phyloP scores from a whole-genome alignment of 2,329 filamentous ascomycete species.

The Waltergamsia citrina region DNA sequence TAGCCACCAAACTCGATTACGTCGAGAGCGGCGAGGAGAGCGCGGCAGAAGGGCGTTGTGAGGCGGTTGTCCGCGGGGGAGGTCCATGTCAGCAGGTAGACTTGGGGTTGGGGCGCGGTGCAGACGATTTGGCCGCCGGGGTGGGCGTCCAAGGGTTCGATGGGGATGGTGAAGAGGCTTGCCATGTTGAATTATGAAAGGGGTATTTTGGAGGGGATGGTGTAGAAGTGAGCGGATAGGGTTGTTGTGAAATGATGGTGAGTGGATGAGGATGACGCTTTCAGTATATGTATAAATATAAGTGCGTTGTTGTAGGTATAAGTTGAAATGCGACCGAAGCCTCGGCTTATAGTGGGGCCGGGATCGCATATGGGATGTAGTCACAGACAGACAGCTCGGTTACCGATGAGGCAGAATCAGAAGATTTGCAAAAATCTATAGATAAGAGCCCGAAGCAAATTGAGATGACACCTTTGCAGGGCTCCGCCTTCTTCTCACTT shows the following conservation, averaged over 20 bases:
- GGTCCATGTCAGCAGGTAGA: constrained; percentile 66
- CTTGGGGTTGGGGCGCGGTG: constrained; percentile 46
- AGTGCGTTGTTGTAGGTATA: neutral
- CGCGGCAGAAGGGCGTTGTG: constrained; percentile 55
- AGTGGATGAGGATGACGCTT: neutral
- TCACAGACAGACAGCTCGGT: too few species aligned
- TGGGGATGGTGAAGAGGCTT: constrained; percentile 36
- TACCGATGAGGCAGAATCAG: too few species aligned
- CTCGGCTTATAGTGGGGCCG: too few species aligned
- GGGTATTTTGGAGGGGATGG: neutral
- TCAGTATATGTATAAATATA: too few species aligned
- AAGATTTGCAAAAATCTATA: too few species aligned
- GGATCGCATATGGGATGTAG: too few species aligned
- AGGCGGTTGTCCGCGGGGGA: constrained; percentile 71
- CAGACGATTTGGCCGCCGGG: constrained; percentile 50
- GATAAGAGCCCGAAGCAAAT: too few species aligned
- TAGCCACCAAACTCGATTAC: constrained; percentile 57
- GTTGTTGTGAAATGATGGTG: neutral
- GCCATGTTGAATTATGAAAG: constrained; percentile 10
- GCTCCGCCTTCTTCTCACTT: too few species aligned
- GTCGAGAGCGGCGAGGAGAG: constrained; percentile 63
- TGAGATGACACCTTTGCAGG: too few species aligned
- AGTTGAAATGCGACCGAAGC: neutral
- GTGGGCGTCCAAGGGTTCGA: constrained; percentile 37
- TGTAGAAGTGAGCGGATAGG: neutral